Percentiles rank a stretch among this genome's conserved stretches.
These are phyloP conservation scores for Sherardia arvensis DNA, from an alignment of 257 asterid genomes.

Conservation along the genomic window DNA sequence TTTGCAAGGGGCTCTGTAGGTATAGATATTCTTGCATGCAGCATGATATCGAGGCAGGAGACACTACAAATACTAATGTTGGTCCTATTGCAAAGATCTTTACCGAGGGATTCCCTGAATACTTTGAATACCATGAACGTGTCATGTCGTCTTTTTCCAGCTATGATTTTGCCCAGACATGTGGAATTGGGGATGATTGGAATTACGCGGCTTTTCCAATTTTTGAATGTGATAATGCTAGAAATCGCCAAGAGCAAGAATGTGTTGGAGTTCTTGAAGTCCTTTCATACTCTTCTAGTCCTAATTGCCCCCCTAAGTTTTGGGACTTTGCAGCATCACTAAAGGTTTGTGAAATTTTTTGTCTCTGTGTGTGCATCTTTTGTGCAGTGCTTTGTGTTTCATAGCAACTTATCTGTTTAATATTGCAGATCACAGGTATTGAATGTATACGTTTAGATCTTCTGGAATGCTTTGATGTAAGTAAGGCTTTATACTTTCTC, in stretches of 20 bases:
- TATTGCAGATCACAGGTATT: not conserved
- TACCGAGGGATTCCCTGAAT: too few species aligned
- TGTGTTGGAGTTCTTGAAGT: not conserved
- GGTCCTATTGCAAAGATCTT: too few species aligned
- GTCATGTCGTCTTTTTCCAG: too few species aligned
- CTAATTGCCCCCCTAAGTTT: too few species aligned
- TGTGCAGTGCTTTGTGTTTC: too few species aligned
- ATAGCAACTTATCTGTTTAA: not conserved
- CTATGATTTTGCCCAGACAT: not conserved
- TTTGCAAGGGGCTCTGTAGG: too few species aligned
- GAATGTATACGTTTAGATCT: not conserved
- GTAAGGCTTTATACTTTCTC: not conserved
- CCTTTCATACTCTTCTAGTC: not conserved
- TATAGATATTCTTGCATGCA: too few species aligned
- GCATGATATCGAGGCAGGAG: too few species aligned
- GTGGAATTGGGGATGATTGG: not conserved
- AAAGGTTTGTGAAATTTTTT: not conserved
- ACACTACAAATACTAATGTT: too few species aligned
- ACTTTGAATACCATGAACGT: too few species aligned
- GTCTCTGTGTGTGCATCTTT: too few species aligned
- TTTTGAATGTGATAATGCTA: not conserved
- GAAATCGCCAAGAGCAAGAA: too few species aligned
- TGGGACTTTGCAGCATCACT: not conserved
- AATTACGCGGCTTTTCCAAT: not conserved
- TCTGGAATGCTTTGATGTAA: not conserved